Evolutionary conservation across 352 stramenopile genomes (phyloP), one percentile per base, ranked within the genome.

Genomic region (Globisporangium polare): DNA sequence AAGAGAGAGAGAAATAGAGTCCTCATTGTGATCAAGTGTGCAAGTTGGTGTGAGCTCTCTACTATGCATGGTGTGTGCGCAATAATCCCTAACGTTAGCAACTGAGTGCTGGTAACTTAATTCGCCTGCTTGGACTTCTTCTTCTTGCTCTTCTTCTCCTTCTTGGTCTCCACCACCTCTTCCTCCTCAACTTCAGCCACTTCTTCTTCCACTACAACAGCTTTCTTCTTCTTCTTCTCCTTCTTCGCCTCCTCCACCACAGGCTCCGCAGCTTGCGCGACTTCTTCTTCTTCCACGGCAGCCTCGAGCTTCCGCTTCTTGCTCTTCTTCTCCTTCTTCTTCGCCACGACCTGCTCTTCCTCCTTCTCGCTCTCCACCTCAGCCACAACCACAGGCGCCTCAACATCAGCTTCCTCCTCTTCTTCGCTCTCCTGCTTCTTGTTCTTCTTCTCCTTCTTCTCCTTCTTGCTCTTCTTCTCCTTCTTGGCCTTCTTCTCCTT

Each of bases 211-310:
- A 9, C 15, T 6, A 33, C 29, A 33, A 6, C 29, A 33, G 29
- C 46, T 54, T 75, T 83, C 58, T 87, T 83, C 39, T 74, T 60
- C 59, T 67, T 58, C 24, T 68, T 69, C 42, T 63, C 37, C 41
- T 71, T 61, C 56, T 67, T 65, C 8, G 59, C 51, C 18, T 65
- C 39, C 0, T 47, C 42, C 24, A 45, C 53, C 17, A 22, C 18
- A 3, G 45, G 35, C n/a, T 58, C 43, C 0, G 18, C 39, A 8
- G 20, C 33, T 12, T 37, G 5, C 6, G 33, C 24, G 12, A 29
- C 53, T 13, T 24, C 24, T 22, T 65, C 51, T 35, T 62, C 27
- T 22, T 61, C 45, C 13, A 69, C 37, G 56, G 22, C 43, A 1
- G 18, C 39, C 26, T 66, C 64, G 46, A 63, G 58, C 58, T 69